Evolutionary conservation across 768 basidiomycete species (phyloP).

Genomic region (Boletus subparvulus): DNA sequence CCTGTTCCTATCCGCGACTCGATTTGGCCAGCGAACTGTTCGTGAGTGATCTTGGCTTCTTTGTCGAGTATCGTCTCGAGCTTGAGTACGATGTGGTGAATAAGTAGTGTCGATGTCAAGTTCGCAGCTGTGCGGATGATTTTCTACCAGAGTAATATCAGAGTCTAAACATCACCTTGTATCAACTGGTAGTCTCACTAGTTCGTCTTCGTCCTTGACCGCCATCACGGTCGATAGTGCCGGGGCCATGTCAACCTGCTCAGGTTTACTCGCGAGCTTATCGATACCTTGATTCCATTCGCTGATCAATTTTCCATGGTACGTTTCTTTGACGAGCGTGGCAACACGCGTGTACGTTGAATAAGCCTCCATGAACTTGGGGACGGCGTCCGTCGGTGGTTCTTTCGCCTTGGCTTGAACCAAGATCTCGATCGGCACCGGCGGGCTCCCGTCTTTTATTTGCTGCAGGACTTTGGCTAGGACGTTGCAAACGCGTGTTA

Average conservation of each 20-base stretch:
- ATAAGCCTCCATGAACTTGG: conserved; percentile 64
- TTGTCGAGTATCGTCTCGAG: conserved; percentile 90
- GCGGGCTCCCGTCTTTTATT: conserved; percentile 55
- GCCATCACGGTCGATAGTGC: conserved; percentile 79
- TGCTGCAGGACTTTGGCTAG: conserved; percentile 86
- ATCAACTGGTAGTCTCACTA: conserved; percentile 51
- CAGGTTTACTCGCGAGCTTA: conserved; percentile 58
- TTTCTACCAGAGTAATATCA: conserved; percentile 53
- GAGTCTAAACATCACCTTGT: background rate
- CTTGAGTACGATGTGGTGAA: conserved; percentile 82
- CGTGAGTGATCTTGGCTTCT: conserved; percentile 88
- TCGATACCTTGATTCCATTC: conserved; percentile 79
- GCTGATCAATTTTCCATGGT: conserved; percentile 78
- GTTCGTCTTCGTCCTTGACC: conserved; percentile 88
- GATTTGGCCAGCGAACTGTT: conserved; percentile 79
- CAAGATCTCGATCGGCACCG: conserved; percentile 71
- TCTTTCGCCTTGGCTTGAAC: conserved; percentile 82
- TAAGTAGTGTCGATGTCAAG: conserved; percentile 82
- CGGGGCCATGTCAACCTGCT: conserved; percentile 74
- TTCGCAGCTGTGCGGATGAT: conserved; percentile 67
- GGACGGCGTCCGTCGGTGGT: conserved; percentile 67
- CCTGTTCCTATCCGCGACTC: conserved; percentile 87
- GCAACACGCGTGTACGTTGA: conserved; percentile 67
- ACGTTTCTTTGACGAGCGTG: conserved; percentile 76
- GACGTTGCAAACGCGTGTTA: conserved; percentile 12